Base-by-base conservation (phyloP, 2,329 filamentous ascomycete genomes). In the Tolypocladium sp. region DNA sequence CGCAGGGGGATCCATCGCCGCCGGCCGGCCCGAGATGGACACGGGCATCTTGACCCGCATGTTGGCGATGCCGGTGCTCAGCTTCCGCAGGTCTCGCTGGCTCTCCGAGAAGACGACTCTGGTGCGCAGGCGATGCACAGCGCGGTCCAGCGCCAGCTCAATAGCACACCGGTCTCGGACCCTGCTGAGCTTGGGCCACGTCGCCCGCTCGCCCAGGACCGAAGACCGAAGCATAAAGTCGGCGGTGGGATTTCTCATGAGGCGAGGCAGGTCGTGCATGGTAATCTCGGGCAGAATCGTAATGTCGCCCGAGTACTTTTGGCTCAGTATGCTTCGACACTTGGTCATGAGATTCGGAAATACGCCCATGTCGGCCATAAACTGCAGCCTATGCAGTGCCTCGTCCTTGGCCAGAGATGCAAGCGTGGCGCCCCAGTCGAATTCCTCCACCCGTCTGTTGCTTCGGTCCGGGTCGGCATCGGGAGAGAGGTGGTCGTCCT, bases 301-400 rank as follows among this genome's bases (percentile, higher is more conserved):
- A 69, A 97, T 96, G 72, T 97, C 92, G 8, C 93, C 93, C 2
- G 90, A 92, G 68, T 97, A 97, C 63, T 89, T 91, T 68, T 97
- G 93, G 63, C 87, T 92, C 56, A 97, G 79, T 20, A 97, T 86
- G 2, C 90, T 92, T 49, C 85, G 83, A 27, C 87, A 79, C 70
- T 96, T 95, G 54, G 87, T 90, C 64, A 91, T 81, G 1, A 89
- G 78, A 59, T 88, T 94, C 20, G 91, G 89, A 62, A 94, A 87
- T 51, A 96, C 75, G 22, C 91, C 91, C 38, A 95, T 74, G 67
- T 96, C 91, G 0, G 89, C 84, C 59, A 96, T 78, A 41, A 92
- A 84, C 55, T 92, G 88, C 73, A 96, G 84, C 8, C 91, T 82
- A 72, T 96, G 90, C 44, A 96, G 74, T 0, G 88, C 83, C 70